Conservation (phyloP, 257 asterid species). For the Ilex asprella region DNA sequence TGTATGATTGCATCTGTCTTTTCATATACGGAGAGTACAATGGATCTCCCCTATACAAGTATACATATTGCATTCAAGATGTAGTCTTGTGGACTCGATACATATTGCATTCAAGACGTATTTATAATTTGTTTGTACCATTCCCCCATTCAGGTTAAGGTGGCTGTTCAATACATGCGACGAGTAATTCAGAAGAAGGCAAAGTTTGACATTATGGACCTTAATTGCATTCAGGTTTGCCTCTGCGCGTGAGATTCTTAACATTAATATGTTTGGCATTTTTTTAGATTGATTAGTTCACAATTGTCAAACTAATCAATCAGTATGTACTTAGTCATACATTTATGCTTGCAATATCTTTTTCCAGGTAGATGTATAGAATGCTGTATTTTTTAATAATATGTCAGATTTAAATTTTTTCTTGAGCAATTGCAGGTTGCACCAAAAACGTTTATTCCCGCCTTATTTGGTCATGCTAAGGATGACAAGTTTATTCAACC, state of each 20-base stretch:
- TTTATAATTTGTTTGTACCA: background rate
- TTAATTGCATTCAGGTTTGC: constrained; percentile 68
- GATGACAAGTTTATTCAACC: constrained; percentile 83
- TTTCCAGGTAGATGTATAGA: no score
- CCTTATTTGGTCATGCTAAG: constrained; percentile 92
- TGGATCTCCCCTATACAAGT: background rate
- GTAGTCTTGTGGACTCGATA: no score
- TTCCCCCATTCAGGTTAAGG: constrained; percentile 54
- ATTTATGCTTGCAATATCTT: no score
- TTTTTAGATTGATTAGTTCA: no score
- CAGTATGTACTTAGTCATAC: no score
- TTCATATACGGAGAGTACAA: background rate
- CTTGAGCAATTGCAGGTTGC: constrained; percentile 57
- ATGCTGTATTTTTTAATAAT: background rate
- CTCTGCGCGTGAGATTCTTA: constrained; percentile 15
- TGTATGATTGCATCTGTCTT: background rate
- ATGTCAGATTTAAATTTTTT: constrained; percentile 13
- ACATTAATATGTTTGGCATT: constrained; percentile 12
- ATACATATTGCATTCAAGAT: background rate
- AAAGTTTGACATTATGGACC: constrained; percentile 79
- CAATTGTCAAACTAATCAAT: no score
- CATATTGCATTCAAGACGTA: no score
- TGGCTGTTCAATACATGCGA: constrained; percentile 93
- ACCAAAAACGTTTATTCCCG: constrained; percentile 79
- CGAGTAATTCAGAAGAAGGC: constrained; percentile 87